Evolutionary conservation across 805 yeast species (phyloP).

Genomic region (Starmerella powellii): DNA sequence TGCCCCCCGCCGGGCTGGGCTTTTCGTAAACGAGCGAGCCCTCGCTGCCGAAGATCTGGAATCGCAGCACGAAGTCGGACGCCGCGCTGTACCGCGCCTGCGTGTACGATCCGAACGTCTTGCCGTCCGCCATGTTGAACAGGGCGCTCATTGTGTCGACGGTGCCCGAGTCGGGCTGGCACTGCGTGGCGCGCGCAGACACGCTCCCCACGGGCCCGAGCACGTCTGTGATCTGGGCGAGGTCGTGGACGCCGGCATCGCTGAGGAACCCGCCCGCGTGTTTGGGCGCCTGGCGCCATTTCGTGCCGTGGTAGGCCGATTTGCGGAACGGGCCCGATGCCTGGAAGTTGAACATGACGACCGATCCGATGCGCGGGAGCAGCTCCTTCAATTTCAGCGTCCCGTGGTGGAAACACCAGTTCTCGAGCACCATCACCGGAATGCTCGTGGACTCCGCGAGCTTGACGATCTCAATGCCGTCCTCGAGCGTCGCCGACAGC

Average conservation of each 20-base stretch:
- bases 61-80: constrained; percentile 51
- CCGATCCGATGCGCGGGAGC: constrained; percentile 59
- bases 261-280: constrained; percentile 87
- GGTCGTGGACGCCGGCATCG: constrained; percentile 95
- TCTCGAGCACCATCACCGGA: constrained; percentile 71
- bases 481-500: constrained; percentile 70
- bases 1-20: constrained; percentile 34
- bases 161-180: constrained; percentile 64
- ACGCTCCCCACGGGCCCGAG: constrained; percentile 63
- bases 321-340: constrained; percentile 42
- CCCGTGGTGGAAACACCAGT: constrained; percentile 67
- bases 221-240: constrained; percentile 72
- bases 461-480: constrained; percentile 68
- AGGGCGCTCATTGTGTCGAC: constrained; percentile 73
- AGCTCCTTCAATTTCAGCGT: constrained; percentile 43
- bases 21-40: constrained; percentile 66
- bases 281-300: constrained; percentile 84
- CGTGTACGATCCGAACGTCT: constrained; percentile 70
- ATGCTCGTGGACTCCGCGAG: constrained; percentile 48
- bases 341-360: constrained; percentile 30
- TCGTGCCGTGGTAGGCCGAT: constrained; percentile 44
- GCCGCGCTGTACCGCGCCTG: constrained; percentile 84
- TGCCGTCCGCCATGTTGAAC: constrained; percentile 40
- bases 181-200: constrained; percentile 66
- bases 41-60: constrained; percentile 63